These are phyloP conservation scores for Xylariaceae sp. DNA, from an alignment of 2,329 filamentous ascomycete genomes.

Conservation along the genomic window DNA sequence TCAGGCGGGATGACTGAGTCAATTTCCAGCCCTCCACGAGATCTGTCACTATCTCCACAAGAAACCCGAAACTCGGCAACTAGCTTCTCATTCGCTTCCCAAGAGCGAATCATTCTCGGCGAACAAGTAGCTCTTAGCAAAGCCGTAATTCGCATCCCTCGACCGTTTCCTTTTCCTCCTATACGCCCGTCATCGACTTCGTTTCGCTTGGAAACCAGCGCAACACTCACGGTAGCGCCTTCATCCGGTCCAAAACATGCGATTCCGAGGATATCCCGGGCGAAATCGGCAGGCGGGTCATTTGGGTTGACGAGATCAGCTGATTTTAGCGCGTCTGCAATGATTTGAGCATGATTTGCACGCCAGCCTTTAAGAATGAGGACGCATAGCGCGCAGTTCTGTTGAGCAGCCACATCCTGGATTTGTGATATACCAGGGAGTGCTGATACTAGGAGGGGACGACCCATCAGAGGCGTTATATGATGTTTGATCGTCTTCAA, in stretches of 20 bases:
- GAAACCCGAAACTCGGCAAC: neutral
- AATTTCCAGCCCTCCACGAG: neutral
- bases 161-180: too few relatives aligned
- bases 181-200: neutral
- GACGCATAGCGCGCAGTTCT: neutral
- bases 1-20: neutral
- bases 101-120: neutral
- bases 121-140: neutral
- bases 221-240: neutral
- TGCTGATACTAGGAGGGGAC: too few relatives aligned
- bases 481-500: too few relatives aligned
- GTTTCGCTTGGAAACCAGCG: neutral
- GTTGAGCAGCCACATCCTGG: too few relatives aligned
- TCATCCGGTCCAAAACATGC: neutral
- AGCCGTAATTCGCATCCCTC: neutral
- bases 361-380: neutral
- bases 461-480: too few relatives aligned
- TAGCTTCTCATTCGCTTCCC: neutral
- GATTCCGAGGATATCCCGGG: neutral
- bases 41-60: neutral
- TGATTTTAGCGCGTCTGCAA: neutral
- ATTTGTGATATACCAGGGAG: too few relatives aligned
- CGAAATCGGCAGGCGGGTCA: constrained; percentile 1
- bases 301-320: neutral
- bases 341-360: neutral